Conservation (phyloP, 2,329 filamentous ascomycete species). For the Aspergillus latus region DNA sequence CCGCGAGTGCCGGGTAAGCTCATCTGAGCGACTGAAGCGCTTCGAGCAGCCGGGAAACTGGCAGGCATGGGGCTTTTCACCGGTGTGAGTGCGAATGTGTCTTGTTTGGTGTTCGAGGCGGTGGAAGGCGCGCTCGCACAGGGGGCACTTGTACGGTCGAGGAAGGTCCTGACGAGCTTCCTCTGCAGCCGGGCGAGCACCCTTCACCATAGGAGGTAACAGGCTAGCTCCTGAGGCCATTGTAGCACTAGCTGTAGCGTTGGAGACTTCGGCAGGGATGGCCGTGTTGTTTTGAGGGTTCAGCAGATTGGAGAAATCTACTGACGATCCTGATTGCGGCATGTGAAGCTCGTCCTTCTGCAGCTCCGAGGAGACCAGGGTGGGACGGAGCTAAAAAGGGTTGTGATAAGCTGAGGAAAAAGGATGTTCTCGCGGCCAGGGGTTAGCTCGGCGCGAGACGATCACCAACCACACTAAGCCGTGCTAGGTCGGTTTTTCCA, state of each 20-base stretch:
- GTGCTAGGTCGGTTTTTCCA: conserved; percentile 19
- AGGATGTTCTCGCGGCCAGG: conserved; percentile 24
- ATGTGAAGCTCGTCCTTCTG: conserved; percentile 56
- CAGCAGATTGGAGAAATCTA: conserved; percentile 74
- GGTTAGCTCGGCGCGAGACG: conserved; percentile 28
- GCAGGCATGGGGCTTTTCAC: conserved; percentile 97
- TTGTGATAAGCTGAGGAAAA: conserved; percentile 23
- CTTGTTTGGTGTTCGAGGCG: conserved; percentile 89
- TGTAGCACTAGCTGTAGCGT: conserved; percentile 31
- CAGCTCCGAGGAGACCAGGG: conserved; percentile 19
- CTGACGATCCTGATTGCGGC: conserved; percentile 71
- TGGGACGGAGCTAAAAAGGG: conserved; percentile 18
- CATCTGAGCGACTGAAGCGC: conserved; percentile 93
- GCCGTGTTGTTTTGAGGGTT: conserved; percentile 57
- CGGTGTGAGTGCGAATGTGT: conserved; percentile 95
- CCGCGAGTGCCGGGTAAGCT: conserved; percentile 92
- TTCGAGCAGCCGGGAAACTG: conserved; percentile 94
- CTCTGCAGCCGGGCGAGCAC: conserved; percentile 59
- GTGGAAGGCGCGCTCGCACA: conserved; percentile 98
- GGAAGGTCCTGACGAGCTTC: conserved; percentile 73
- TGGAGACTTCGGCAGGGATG: conserved; percentile 25
- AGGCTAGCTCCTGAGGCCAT: conserved; percentile 49
- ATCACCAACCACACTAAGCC: conserved; percentile 31
- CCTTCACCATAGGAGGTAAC: conserved; percentile 46
- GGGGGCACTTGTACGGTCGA: conserved; percentile 94